phyloP scores from a whole-genome alignment of 495 filamentous ascomycete genomes.

The Aspergillus kassunensis region DNA sequence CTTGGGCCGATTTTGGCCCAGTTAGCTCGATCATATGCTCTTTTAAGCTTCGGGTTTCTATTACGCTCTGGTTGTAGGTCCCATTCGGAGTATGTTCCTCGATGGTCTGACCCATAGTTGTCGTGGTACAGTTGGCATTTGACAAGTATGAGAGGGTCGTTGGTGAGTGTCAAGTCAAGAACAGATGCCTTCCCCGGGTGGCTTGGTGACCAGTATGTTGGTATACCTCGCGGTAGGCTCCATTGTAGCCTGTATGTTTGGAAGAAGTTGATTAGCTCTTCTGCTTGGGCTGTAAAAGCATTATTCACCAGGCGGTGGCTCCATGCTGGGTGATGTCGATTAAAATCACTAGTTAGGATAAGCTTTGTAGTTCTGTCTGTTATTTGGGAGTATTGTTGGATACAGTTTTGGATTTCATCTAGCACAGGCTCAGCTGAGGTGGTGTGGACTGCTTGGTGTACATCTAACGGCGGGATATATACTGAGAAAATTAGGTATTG shows the following conservation, averaged over 20 bases:
- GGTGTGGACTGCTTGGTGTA: background rate
- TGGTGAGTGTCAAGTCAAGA: slow-evolving; percentile 12
- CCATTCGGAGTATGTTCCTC: slow-evolving; percentile 21
- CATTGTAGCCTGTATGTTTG: slow-evolving; percentile 4
- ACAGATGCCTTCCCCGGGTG: slow-evolving; percentile 11
- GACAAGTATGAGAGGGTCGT: slow-evolving; percentile 11
- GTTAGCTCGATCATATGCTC: slow-evolving; percentile 24
- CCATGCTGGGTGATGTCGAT: too few relatives aligned
- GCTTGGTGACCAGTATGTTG: slow-evolving; percentile 12
- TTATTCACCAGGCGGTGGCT: background rate
- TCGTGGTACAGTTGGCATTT: slow-evolving; percentile 20
- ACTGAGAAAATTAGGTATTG: slow-evolving; percentile 24
- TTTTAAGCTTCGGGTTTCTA: slow-evolving; percentile 11
- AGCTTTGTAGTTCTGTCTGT: too few relatives aligned
- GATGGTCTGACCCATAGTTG: slow-evolving; percentile 21
- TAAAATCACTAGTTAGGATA: too few relatives aligned
- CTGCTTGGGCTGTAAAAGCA: background rate
- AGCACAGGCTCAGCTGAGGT: background rate
- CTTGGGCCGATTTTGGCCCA: slow-evolving; percentile 20
- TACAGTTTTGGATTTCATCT: background rate
- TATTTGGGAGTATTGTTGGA: slow-evolving; percentile 19
- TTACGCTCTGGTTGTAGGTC: slow-evolving; percentile 9
- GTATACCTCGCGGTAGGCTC: slow-evolving; percentile 5
- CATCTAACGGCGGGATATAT: slow-evolving; percentile 15
- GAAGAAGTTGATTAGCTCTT: slow-evolving; percentile 17